Evolutionary conservation across 164 flowering plant species (phyloP).

Genomic region (Saururus chinensis): DNA sequence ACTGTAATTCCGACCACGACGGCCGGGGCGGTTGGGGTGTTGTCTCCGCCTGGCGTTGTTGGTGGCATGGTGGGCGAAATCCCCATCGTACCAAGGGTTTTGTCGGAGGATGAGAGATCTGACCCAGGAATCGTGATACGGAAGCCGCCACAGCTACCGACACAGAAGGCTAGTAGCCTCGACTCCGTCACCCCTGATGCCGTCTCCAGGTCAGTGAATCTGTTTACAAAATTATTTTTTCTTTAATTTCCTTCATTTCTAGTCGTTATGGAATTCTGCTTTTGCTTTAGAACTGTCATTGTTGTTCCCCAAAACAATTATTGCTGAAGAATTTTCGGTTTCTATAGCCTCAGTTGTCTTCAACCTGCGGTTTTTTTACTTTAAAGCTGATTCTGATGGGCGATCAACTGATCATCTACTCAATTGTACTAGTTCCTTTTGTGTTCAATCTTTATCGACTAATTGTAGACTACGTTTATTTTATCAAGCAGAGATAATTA

Average conservation of each 20-base stretch:
- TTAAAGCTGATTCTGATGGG: background rate
- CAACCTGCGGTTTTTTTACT: background rate
- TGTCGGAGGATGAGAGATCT: slow-evolving; percentile 75
- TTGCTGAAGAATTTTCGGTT: too few relatives aligned
- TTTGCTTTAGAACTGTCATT: too few relatives aligned
- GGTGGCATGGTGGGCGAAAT: slow-evolving; percentile 33
- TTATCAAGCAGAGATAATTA: slow-evolving; percentile 1
- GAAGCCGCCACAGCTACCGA: slow-evolving; percentile 16
- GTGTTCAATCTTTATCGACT: background rate
- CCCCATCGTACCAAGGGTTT: slow-evolving; percentile 23
- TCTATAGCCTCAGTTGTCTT: too few relatives aligned
- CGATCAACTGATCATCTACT: background rate
- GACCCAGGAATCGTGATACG: slow-evolving; percentile 36
- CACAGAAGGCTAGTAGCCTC: slow-evolving; percentile 25
- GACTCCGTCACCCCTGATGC: slow-evolving; percentile 38
- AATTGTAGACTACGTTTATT: background rate
- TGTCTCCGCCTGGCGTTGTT: slow-evolving; percentile 27
- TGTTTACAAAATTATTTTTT: too few relatives aligned
- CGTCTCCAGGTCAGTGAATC: slow-evolving; percentile 19
- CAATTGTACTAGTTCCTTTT: too few relatives aligned
- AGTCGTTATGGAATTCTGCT: too few relatives aligned
- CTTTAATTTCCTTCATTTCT: background rate
- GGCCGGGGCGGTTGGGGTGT: background rate
- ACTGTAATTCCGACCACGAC: background rate
- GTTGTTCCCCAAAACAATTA: too few relatives aligned